Evolutionary conservation across 768 basidiomycete species (phyloP).

Genomic region (Tephrocybe rancida): DNA sequence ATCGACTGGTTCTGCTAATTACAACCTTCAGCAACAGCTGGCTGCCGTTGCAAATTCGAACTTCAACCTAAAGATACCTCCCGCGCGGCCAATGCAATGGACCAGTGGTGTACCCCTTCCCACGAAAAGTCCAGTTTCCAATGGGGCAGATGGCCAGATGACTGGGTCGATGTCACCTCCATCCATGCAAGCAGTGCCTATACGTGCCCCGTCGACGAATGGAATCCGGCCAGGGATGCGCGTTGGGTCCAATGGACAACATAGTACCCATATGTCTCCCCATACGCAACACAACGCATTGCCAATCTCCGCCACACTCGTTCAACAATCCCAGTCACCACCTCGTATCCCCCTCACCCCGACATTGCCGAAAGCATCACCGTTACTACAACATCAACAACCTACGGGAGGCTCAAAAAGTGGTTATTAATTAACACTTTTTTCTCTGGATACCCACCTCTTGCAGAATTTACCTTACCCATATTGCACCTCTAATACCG

Average conservation of each 20-base stretch:
- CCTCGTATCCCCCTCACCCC: slow-evolving; percentile 53
- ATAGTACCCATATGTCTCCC: slow-evolving; percentile 48
- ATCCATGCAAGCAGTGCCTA: slow-evolving; percentile 35
- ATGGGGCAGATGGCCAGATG: slow-evolving; percentile 32
- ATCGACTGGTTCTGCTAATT: slow-evolving; percentile 22
- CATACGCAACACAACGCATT: slow-evolving; percentile 51
- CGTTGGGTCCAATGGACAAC: slow-evolving; percentile 39
- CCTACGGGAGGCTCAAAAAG: slow-evolving; percentile 52
- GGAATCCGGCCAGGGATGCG: slow-evolving; percentile 47
- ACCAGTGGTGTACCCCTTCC: slow-evolving; percentile 28
- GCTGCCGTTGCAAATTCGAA: slow-evolving; percentile 25
- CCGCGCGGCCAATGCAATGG: slow-evolving; percentile 43
- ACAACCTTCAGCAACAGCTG: slow-evolving; percentile 37
- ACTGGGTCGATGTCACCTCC: slow-evolving; percentile 35
- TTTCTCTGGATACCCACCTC: neutral
- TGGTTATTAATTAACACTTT: slow-evolving; percentile 48
- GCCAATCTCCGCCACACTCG: slow-evolving; percentile 41
- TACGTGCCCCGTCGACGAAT: slow-evolving; percentile 58
- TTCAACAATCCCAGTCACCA: slow-evolving; percentile 45
- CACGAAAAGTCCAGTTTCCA: slow-evolving; percentile 34
- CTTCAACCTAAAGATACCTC: slow-evolving; percentile 45
- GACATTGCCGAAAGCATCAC: slow-evolving; percentile 55
- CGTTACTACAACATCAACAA: slow-evolving; percentile 58
- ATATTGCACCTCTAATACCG: neutral
- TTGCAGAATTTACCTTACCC: neutral